Evolutionary conservation across 2,329 filamentous ascomycete species (phyloP).

Genomic region (Ceratocystis harringtonii): DNA sequence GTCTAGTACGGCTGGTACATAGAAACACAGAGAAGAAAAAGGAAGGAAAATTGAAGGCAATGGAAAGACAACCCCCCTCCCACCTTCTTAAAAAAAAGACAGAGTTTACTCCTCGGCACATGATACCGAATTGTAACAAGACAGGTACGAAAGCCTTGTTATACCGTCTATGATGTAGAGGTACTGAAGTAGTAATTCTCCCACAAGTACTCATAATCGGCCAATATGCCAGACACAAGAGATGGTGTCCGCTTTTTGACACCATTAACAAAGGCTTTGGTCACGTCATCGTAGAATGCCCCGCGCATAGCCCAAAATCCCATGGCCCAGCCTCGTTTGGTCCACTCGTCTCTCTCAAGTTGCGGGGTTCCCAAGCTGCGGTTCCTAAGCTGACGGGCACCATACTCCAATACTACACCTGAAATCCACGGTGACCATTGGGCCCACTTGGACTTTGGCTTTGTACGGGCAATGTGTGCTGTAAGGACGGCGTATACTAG

Average conservation of each 20-base stretch:
- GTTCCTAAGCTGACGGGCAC: constrained; percentile 66
- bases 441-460: constrained; percentile 33
- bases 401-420: constrained; percentile 71
- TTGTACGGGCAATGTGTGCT: constrained; percentile 6
- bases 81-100: not conserved
- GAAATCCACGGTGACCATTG: constrained; percentile 88
- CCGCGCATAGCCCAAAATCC: constrained; percentile 94
- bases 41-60: not conserved
- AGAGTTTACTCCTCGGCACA: not conserved
- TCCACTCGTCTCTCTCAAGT: constrained; percentile 80
- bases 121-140: not conserved
- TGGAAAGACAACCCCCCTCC: not conserved
- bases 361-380: constrained; percentile 67
- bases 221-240: constrained; percentile 69
- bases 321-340: constrained; percentile 74
- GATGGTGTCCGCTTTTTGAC: constrained; percentile 64
- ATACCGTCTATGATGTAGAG: constrained; percentile 25
- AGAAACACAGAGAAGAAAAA: not conserved
- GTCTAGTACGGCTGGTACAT: not conserved
- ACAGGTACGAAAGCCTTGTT: not conserved
- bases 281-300: constrained; percentile 91
- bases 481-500: constrained; percentile 76
- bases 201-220: constrained; percentile 97
- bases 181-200: constrained; percentile 89
- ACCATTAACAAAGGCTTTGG: constrained; percentile 56